Evolutionary conservation across 2,329 filamentous ascomycete genomes (phyloP).

Genomic region (Chalara sp.): DNA sequence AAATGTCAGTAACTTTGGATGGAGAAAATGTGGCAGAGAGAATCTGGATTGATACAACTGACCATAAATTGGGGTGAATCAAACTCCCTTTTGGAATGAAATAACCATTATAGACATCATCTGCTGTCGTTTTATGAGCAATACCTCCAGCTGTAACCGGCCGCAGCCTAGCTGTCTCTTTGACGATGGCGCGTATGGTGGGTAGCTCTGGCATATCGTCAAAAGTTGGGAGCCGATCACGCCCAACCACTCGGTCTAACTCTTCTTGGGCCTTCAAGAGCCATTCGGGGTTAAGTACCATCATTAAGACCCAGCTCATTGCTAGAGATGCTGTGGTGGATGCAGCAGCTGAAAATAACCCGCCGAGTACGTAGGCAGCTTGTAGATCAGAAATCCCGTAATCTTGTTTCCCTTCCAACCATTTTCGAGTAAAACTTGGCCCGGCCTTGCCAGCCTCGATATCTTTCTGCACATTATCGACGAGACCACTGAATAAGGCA

Average conservation of each 20-base stretch:
- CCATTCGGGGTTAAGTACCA: constrained; percentile 6
- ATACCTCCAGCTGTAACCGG: constrained; percentile 42
- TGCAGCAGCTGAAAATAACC: constrained; percentile 29
- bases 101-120: constrained; percentile 40
- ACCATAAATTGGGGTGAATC: constrained; percentile 36
- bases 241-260: constrained; percentile 41
- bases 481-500: constrained; percentile 12
- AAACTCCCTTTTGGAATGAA: constrained; percentile 21
- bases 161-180: constrained; percentile 39
- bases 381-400: constrained; percentile 15
- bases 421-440: constrained; percentile 22
- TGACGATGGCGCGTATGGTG: constrained; percentile 38
- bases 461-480: constrained; percentile 23
- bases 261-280: constrained; percentile 26
- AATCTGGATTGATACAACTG: no score
- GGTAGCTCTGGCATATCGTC: constrained; percentile 36
- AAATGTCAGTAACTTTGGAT: no score
- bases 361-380: constrained; percentile 23
- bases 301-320: constrained; percentile 18
- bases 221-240: constrained; percentile 37
- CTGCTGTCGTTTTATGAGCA: constrained; percentile 44
- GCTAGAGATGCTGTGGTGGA: constrained; percentile 28
- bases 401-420: constrained; percentile 18
- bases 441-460: constrained; percentile 20
- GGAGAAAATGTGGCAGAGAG: no score